Evolutionary conservation across 352 stramenopile species (phyloP).

Genomic region (Pythium pyrilobum): DNA sequence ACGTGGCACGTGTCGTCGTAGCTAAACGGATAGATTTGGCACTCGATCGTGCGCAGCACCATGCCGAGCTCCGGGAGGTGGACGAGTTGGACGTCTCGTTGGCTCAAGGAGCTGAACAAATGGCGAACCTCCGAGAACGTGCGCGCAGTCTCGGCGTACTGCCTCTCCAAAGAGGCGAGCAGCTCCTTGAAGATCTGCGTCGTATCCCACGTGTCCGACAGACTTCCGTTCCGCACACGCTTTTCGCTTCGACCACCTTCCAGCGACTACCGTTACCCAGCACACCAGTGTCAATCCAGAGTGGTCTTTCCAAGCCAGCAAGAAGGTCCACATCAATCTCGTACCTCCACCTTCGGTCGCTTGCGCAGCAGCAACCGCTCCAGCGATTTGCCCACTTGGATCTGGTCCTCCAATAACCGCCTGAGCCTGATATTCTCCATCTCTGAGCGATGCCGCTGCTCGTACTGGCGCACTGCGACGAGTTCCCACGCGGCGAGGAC

Average conservation of each 20-base stretch:
- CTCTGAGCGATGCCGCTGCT: conserved; percentile 20
- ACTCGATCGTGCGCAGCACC: conserved; percentile 9
- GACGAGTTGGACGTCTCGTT: conserved; percentile 11
- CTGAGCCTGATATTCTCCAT: conserved; percentile 19
- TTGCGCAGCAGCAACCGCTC: conserved; percentile 30
- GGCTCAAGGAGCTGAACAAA: neutral
- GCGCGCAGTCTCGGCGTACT: neutral
- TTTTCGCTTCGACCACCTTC: neutral
- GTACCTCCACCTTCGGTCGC: neutral
- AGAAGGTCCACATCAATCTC: neutral
- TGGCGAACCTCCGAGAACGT: conserved; percentile 2
- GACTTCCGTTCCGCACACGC: conserved; percentile 1
- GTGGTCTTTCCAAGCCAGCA: no score
- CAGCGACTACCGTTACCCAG: neutral
- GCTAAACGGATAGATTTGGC: conserved; percentile 9
- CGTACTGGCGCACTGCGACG: conserved; percentile 14
- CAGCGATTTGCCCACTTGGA: conserved; percentile 38
- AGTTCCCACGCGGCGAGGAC: conserved; percentile 20
- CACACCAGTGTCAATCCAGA: no score
- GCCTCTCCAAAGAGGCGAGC: neutral
- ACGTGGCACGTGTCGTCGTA: neutral
- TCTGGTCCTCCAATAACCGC: conserved; percentile 34
- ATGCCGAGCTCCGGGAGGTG: conserved; percentile 7
- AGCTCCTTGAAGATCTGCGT: conserved; percentile 10
- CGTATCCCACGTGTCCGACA: conserved; percentile 5